These are phyloP conservation scores for Xerocomellus intermedius DNA, from an alignment of 768 basidiomycete species.

Conservation along the genomic window DNA sequence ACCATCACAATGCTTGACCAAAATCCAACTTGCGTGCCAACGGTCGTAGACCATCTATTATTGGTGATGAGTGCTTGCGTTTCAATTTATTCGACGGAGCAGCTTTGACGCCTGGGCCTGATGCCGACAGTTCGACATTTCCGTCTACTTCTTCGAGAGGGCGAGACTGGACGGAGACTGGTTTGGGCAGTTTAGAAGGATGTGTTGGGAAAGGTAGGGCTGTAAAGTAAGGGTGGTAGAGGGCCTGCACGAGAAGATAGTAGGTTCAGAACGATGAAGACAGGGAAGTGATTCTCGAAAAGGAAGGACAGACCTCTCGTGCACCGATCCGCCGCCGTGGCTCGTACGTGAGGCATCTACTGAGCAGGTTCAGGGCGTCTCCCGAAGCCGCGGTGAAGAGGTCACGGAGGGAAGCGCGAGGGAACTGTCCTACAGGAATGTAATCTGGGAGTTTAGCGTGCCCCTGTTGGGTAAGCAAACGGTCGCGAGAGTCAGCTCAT, in stretches of 20 bases:
- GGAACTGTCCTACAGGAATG: constrained; percentile 81
- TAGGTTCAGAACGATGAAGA: not conserved
- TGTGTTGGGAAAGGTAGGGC: constrained; percentile 85
- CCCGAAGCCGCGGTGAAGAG: constrained; percentile 89
- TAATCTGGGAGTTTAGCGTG: constrained; percentile 91
- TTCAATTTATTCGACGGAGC: constrained; percentile 57
- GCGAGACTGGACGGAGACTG: constrained; percentile 44
- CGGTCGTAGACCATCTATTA: constrained; percentile 47
- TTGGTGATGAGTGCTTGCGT: constrained; percentile 63
- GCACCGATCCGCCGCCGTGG: constrained; percentile 81
- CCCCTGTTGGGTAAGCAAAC: constrained; percentile 49
- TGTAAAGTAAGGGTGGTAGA: constrained; percentile 85
- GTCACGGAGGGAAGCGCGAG: constrained; percentile 76
- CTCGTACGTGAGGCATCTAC: constrained; percentile 79
- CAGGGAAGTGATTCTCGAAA: not conserved
- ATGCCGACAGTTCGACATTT: constrained; percentile 54
- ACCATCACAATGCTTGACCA: constrained; percentile 38
- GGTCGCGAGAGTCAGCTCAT: not conserved
- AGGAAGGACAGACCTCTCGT: constrained; percentile 55
- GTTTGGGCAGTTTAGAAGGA: constrained; percentile 86
- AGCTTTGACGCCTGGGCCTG: constrained; percentile 54
- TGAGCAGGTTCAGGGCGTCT: constrained; percentile 81
- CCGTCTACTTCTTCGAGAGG: constrained; percentile 79
- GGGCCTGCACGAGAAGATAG: constrained; percentile 50
- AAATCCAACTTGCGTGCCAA: constrained; percentile 76